phyloP scores from a whole-genome alignment of 805 yeast genomes.

The Kazachstania martiniae region DNA sequence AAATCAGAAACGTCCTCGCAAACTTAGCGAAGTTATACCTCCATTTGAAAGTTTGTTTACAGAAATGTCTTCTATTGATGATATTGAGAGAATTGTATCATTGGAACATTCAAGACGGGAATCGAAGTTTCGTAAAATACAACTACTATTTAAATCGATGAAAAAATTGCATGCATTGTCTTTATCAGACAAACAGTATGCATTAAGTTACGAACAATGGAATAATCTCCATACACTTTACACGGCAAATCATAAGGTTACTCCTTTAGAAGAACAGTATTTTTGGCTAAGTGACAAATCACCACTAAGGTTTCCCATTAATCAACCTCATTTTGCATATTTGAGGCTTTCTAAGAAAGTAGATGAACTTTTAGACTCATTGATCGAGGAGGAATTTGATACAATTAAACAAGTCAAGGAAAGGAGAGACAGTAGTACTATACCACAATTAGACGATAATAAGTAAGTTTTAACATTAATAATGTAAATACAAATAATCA shows the following conservation, averaged over 20 bases:
- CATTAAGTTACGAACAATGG: conserved; percentile 20
- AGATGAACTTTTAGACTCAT: conserved; percentile 8
- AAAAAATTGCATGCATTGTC: conserved; percentile 16
- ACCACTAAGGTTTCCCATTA: conserved; percentile 60
- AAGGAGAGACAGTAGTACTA: too few species aligned
- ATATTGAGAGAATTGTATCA: neutral
- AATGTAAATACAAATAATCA: too few species aligned
- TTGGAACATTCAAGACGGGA: neutral
- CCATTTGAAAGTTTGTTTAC: too few species aligned
- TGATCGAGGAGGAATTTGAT: conserved; percentile 2
- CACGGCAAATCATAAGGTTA: neutral
- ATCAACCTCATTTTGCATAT: conserved; percentile 54
- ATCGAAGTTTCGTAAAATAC: too few species aligned
- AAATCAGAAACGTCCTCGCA: too few species aligned
- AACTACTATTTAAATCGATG: conserved; percentile 5
- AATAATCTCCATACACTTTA: conserved; percentile 7
- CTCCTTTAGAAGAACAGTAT: conserved; percentile 3
- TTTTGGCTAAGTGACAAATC: conserved; percentile 57
- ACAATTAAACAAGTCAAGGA: too few species aligned
- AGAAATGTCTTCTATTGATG: neutral
- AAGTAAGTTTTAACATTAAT: too few species aligned
- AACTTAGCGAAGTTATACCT: too few species aligned
- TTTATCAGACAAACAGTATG: conserved; percentile 8
- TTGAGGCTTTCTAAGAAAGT: conserved; percentile 26
- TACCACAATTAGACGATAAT: too few species aligned